These are phyloP conservation scores for Xylaria sp. DNA, from an alignment of 2,329 filamentous ascomycete species.

Conservation along the genomic window DNA sequence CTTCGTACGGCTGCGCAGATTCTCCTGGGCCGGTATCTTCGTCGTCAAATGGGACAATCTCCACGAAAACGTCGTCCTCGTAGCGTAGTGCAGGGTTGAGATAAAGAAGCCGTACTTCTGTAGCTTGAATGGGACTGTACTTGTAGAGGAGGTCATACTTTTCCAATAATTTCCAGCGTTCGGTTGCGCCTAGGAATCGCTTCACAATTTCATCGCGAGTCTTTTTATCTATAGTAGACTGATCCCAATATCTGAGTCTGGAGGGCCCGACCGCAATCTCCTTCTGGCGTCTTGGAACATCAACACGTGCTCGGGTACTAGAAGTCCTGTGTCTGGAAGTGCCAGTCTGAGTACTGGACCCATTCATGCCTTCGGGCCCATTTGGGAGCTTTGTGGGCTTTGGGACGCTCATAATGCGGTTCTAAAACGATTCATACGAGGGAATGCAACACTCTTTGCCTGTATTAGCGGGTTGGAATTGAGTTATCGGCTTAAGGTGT, in stretches of 20 bases:
- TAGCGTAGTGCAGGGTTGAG: constrained; percentile 5
- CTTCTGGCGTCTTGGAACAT: constrained; percentile 2
- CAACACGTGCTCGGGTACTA: not conserved
- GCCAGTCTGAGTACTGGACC: not conserved
- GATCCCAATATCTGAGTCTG: constrained; percentile 2
- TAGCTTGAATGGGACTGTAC: not conserved
- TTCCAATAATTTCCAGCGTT: not conserved
- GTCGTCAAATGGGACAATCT: not conserved
- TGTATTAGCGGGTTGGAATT: not conserved
- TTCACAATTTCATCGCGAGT: constrained; percentile 1
- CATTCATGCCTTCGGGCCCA: not conserved
- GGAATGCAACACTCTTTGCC: not conserved
- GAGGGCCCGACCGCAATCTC: not conserved
- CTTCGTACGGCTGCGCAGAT: not conserved
- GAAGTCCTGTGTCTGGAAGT: not conserved
- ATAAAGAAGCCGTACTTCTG: constrained; percentile 11
- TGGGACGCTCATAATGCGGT: not conserved
- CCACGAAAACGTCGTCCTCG: not conserved
- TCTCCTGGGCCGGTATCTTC: not conserved
- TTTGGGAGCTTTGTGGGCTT: not conserved
- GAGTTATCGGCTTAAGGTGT: not conserved
- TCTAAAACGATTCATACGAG: not conserved
- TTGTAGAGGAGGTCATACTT: constrained; percentile 13
- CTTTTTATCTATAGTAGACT: constrained; percentile 2
- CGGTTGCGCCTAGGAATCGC: not conserved